phyloP scores from a whole-genome alignment of 176 grass and related monocot genomes.

The Carex littledalei region DNA sequence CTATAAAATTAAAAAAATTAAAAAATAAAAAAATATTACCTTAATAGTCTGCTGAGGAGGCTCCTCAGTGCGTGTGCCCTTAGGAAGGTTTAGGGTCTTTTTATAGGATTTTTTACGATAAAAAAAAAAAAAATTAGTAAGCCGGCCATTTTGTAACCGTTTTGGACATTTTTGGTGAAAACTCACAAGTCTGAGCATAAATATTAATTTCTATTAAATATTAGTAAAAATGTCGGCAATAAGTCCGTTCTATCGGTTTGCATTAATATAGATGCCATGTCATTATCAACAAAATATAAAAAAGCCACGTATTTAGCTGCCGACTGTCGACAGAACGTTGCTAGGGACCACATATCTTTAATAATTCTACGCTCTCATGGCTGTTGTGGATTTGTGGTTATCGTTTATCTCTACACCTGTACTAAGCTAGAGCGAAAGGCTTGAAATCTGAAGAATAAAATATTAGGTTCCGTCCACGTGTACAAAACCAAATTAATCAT shows the following conservation, averaged over 20 bases:
- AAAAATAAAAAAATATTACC: too few species aligned
- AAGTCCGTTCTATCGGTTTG: not conserved
- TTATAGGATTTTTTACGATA: too few species aligned
- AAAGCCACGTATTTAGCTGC: not conserved
- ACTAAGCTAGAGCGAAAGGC: not conserved
- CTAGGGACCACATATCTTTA: not conserved
- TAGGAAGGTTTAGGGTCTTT: too few species aligned
- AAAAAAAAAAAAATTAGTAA: too few species aligned
- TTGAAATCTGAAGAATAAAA: not conserved
- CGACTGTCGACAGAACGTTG: not conserved
- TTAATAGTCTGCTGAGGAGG: too few species aligned
- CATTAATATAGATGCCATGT: not conserved
- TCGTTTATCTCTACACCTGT: not conserved
- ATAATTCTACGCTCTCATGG: not conserved
- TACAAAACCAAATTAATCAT: not conserved
- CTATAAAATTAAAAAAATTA: too few species aligned
- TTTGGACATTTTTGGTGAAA: too few species aligned
- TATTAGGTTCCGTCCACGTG: not conserved
- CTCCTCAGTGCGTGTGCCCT: too few species aligned
- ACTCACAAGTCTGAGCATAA: too few species aligned
- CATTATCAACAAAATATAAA: not conserved
- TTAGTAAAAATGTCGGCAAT: too few species aligned
- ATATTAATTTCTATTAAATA: too few species aligned
- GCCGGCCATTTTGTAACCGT: too few species aligned
- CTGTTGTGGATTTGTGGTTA: not conserved